phyloP scores from a whole-genome alignment of 192 early-diverging fungal species.

The Phycomyces blakesleeanus region DNA sequence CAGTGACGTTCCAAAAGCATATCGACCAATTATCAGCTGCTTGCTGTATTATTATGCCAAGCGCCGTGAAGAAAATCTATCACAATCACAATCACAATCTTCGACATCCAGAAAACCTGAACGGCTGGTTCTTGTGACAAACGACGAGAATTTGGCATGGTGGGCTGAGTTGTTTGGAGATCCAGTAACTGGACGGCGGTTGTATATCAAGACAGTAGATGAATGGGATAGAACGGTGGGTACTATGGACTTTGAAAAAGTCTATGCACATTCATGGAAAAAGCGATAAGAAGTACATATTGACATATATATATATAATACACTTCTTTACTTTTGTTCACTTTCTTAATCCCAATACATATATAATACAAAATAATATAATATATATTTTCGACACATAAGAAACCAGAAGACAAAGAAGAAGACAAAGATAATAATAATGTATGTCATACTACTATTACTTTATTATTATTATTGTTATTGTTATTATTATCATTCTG shows the following conservation, averaged over 20 bases:
- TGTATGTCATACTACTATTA: too few relatives aligned
- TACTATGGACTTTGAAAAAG: constrained; percentile 14
- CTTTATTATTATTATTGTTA: too few relatives aligned
- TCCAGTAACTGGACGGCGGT: constrained; percentile 15
- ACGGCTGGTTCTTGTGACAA: constrained; percentile 44
- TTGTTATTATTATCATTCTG: neutral
- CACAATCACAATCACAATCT: neutral
- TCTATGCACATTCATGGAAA: constrained; percentile 3
- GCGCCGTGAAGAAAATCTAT: constrained; percentile 20
- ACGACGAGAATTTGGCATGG: constrained; percentile 42
- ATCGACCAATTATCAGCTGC: constrained; percentile 46
- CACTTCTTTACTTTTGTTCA: too few relatives aligned
- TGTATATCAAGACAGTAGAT: constrained; percentile 21
- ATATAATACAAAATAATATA: too few relatives aligned
- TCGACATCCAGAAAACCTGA: constrained; percentile 15
- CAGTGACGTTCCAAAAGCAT: constrained; percentile 42
- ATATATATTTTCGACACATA: too few relatives aligned
- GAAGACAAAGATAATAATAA: too few relatives aligned
- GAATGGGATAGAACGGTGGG: constrained; percentile 27
- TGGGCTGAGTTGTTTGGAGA: constrained; percentile 49
- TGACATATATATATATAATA: too few relatives aligned
- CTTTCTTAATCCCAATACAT: too few relatives aligned
- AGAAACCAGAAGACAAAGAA: too few relatives aligned
- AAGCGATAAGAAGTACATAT: neutral
- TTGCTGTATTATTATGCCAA: constrained; percentile 38